Base-by-base conservation (phyloP, 257 asterid genomes). In the Catharanthus roseus region DNA sequence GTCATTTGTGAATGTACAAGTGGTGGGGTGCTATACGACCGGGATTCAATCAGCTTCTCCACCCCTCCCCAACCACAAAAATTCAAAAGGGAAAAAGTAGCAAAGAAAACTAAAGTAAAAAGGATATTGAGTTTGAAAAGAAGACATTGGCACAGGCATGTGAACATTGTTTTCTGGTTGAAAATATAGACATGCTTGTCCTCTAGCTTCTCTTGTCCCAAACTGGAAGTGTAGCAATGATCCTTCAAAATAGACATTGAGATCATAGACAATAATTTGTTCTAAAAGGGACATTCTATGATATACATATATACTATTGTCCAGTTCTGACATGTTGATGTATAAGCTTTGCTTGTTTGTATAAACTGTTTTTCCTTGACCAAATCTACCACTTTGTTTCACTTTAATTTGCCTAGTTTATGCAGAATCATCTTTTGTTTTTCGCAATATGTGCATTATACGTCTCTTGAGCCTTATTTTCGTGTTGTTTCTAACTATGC, bases 381-480 rank as follows among this genome's bases (percentile, higher is more conserved):
- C 38, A 57, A 26, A 57, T 58, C 26, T 16, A 33, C 66, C 26
- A 1, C 45, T 31, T 0, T 4, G 13, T 18, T 61, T 33, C 16
- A 5, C 18, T 3, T 15, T 47, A 47, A 47, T 47, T 19, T 50
- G 45, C 28, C 56, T 33, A 19, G 29, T 50, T 34, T 50, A n/a
- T 31, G 0, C 36, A 15, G 57, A 29, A 28, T 16, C 51, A 12
- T 68, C n/a, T 71, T n/a, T 65, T n/a, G 1, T 5, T 24, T 51
- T 39, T 73, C 38, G 42, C 36, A 42, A 18, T 3, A 6, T 34
- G 12, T 29, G 45, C 12, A 45, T 61, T 62, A 11, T 36, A 18
- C 72, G 26, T 68, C 24, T 33, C 50, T 41, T 65, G 34, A 34
- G 69, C 49, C 29, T 51, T 56, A 42, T 71, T 45, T 55, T 21